Evolutionary conservation across 2,329 filamentous ascomycete genomes (phyloP).

Genomic region (Fonsecaea pugnacius): DNA sequence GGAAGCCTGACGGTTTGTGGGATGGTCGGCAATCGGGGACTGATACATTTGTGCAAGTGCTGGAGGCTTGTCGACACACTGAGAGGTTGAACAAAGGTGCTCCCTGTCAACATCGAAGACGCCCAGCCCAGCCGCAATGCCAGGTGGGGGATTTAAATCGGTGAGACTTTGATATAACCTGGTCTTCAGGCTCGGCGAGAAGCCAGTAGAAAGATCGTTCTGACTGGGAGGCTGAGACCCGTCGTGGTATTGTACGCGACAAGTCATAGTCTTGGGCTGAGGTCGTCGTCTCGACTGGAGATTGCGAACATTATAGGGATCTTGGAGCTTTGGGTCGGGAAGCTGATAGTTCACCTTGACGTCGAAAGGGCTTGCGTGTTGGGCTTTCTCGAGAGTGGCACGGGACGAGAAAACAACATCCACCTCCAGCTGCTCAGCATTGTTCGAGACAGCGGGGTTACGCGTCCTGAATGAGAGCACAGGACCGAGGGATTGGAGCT

Average conservation of each 20-base stretch:
- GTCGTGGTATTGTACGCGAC: constrained; percentile 14
- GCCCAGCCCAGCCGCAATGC: constrained; percentile 24
- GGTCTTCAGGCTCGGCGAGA: constrained; percentile 26
- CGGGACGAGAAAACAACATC: constrained; percentile 29
- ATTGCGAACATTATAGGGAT: constrained; percentile 36
- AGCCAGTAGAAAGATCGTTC: constrained; percentile 25
- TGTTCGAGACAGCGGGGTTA: background rate
- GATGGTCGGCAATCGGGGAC: background rate
- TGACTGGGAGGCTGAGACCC: constrained; percentile 10
- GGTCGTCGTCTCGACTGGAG: constrained; percentile 31
- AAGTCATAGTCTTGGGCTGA: constrained; percentile 29
- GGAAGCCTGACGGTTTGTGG: background rate
- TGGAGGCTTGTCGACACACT: constrained; percentile 19
- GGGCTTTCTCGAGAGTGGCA: constrained; percentile 19
- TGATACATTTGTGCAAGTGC: constrained; percentile 23
- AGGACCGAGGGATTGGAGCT: constrained; percentile 33
- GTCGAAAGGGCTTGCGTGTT: constrained; percentile 28
- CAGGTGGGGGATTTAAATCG: constrained; percentile 18
- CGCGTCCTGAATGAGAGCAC: constrained; percentile 22
- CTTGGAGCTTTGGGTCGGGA: constrained; percentile 30
- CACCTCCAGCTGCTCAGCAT: constrained; percentile 22
- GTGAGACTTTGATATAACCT: constrained; percentile 29
- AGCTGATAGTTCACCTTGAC: constrained; percentile 30
- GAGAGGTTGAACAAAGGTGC: constrained; percentile 25
- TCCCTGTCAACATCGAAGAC: constrained; percentile 21